phyloP scores from a whole-genome alignment of 2,329 filamentous ascomycete genomes.

The Clarireedia hainanense region DNA sequence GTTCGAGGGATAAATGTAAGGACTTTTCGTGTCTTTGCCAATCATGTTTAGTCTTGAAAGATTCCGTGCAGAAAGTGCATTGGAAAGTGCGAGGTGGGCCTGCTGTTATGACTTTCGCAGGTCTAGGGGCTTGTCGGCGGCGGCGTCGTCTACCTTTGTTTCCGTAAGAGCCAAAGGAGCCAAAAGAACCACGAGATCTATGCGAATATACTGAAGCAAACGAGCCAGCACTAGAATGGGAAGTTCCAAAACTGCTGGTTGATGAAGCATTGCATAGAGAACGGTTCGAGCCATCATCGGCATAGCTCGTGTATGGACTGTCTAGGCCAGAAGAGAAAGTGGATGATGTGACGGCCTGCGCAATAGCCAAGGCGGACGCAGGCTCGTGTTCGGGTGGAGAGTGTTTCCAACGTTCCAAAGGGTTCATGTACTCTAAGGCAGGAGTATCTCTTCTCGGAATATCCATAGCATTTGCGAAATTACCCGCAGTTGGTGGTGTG shows the following conservation, averaged over 20 bases:
- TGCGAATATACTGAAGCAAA: conserved; percentile 52
- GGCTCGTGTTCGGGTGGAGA: conserved; percentile 64
- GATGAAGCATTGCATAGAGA: conserved; percentile 54
- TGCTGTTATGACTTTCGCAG: conserved; percentile 39
- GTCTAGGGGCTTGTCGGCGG: conserved; percentile 24
- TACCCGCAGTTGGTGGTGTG: conserved; percentile 58
- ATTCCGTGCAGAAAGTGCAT: conserved; percentile 63
- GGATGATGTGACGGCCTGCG: conserved; percentile 47
- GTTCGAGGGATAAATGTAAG: conserved; percentile 54
- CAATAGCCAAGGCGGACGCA: conserved; percentile 55
- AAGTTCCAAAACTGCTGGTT: conserved; percentile 52
- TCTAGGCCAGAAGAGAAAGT: conserved; percentile 46
- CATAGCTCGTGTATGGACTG: conserved; percentile 47
- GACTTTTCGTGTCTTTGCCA: conserved; percentile 67
- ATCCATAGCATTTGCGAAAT: conserved; percentile 58
- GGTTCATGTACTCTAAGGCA: conserved; percentile 47
- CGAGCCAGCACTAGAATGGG: conserved; percentile 50
- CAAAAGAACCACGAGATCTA: conserved; percentile 47
- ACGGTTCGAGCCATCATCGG: conserved; percentile 51
- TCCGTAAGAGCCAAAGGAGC: conserved; percentile 26
- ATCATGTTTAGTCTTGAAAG: conserved; percentile 60
- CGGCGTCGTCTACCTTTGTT: conserved; percentile 25
- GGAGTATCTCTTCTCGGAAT: conserved; percentile 59
- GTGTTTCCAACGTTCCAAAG: conserved; percentile 61
- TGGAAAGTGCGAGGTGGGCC: conserved; percentile 41